Evolutionary conservation across 257 asterid species (phyloP), one percentile per base, ranked within the genome.

Genomic region (Apocynum venetum): DNA sequence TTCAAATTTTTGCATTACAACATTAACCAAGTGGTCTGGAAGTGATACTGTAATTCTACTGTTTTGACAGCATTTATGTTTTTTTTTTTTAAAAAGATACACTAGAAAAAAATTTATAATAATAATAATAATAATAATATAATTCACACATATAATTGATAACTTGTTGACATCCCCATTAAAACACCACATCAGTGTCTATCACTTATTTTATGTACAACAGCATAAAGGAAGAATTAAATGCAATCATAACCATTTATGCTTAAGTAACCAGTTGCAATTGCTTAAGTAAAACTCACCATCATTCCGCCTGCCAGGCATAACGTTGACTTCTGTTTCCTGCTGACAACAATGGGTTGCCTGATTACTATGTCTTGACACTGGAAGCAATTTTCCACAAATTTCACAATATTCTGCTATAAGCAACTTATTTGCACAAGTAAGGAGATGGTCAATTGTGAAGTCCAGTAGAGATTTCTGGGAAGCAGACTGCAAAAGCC

Each of bases 401-500:
- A 52, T 83, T 44, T 72, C 85, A 73, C 76, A 79, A 72, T 71
- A 66, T 79, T 82, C 49, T 55, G 80, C 77, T 74, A 72, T 70
- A 64, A 93, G 67, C 70, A 88, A 65, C 80, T 86, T 89, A 80
- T 82, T 69, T 61, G 87, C 83, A 79, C 97, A 91, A 65, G 76
- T 78, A 77, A 92, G 89, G 63, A 94, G 79, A 84, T 94, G 96
- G 76, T 84, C 89, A 75, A 89, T 56, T 14, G 93, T 82, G 84
- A 84, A 40, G 61, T 82, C 91, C 51, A 87, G 48, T 76, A 83
- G 67, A 73, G 82, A 81, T 77, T 67, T 86, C 96, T 90, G 88
- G 74, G 68, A 80, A 80, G 46, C 43, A 76, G 78, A 76, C 66
- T 74, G 82, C 81, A 85, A 78, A 52, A 71, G 69, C 71, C n/a